phyloP scores from a whole-genome alignment of 805 yeast genomes.

The Brettanomyces bruxellensis region DNA sequence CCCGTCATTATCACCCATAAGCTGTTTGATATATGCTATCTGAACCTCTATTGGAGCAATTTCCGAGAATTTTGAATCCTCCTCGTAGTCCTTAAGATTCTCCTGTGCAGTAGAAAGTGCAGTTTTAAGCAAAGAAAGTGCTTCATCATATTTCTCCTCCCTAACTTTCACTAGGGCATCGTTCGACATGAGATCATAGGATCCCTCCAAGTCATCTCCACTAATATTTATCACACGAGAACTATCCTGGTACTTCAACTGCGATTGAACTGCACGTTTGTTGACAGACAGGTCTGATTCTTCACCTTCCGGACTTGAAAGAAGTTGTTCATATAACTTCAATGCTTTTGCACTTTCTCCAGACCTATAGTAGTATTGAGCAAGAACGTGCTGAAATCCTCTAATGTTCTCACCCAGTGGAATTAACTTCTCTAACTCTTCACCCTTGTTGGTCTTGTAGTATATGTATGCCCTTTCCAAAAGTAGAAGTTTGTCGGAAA shows the following conservation, averaged over 20 bases:
- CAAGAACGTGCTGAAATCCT: constrained; percentile 40
- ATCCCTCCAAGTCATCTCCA: constrained; percentile 4
- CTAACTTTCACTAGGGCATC: constrained; percentile 42
- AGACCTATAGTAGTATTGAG: constrained; percentile 41
- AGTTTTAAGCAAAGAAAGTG: constrained; percentile 34
- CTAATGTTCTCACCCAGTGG: constrained; percentile 14
- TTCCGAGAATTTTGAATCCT: constrained; percentile 41
- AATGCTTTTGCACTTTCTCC: constrained; percentile 40
- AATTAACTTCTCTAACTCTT: constrained; percentile 15
- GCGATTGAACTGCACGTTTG: constrained; percentile 61
- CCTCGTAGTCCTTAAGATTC: constrained; percentile 31
- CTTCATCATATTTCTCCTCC: constrained; percentile 27
- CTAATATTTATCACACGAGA: background rate
- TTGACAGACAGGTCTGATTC: constrained; percentile 48
- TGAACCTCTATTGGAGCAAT: constrained; percentile 54
- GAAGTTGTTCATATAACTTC: constrained; percentile 34
- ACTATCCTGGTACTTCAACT: constrained; percentile 17
- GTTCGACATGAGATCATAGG: constrained; percentile 57
- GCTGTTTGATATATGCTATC: constrained; percentile 43
- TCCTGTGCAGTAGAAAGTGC: constrained; percentile 36
- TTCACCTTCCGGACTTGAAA: constrained; percentile 32
- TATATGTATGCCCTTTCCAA: constrained; percentile 51
- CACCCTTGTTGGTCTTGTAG: constrained; percentile 38
- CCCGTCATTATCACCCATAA: constrained; percentile 25
- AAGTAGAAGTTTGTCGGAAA: constrained; percentile 20